Conservation (phyloP, 2,329 filamentous ascomycete species). For the Orbilia oligospora region DNA sequence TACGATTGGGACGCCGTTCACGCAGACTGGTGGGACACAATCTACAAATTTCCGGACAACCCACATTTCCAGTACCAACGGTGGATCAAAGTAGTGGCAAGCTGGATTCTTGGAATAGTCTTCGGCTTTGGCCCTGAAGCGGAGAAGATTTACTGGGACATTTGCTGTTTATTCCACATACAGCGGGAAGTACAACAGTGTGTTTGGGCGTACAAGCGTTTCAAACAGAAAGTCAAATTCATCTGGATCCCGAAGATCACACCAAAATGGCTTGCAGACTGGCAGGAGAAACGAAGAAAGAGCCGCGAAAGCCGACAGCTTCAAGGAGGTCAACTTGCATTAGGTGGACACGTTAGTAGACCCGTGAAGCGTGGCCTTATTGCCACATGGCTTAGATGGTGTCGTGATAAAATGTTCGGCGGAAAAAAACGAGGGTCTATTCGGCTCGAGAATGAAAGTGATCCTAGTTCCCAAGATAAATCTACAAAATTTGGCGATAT, state of each 20-base stretch:
- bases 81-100: conserved; percentile 73
- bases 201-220: conserved; percentile 29
- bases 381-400: conserved; percentile 29
- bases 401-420: conserved; percentile 1
- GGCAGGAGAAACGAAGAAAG: conserved; percentile 10
- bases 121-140: conserved; percentile 77
- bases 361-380: conserved; percentile 7
- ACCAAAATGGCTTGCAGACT: conserved; percentile 35
- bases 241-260: conserved; percentile 40
- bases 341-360: conserved; percentile 23
- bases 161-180: conserved; percentile 64
- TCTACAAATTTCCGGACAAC: conserved; percentile 69
- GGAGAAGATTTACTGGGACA: conserved; percentile 71
- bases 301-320: conserved; percentile 1
- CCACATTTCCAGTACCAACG: conserved; percentile 71
- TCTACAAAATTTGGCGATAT: background rate
- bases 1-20: conserved; percentile 74
- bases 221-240: conserved; percentile 26
- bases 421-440: conserved; percentile 7
- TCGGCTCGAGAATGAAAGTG: background rate
- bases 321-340: conserved; percentile 1
- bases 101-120: conserved; percentile 74
- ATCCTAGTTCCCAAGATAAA: background rate
- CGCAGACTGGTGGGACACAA: conserved; percentile 69
- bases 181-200: conserved; percentile 13